phyloP scores from a whole-genome alignment of 495 filamentous ascomycete species.

The Neohortaea acidophila region DNA sequence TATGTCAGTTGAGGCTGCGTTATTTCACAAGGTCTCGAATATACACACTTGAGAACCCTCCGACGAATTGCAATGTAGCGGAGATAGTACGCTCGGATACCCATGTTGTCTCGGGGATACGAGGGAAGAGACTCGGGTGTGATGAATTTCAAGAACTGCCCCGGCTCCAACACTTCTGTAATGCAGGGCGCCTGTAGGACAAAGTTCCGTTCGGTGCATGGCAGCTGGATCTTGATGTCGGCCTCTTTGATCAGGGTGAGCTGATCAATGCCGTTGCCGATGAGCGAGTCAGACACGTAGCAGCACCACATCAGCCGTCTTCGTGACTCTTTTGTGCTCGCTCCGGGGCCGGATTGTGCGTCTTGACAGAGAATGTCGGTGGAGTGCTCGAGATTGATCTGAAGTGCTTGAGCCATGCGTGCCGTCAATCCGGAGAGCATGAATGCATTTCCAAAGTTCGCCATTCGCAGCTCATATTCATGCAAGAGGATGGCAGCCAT shows the following conservation, averaged over 20 bases:
- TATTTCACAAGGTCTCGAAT: too few relatives aligned
- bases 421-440: conserved; percentile 1
- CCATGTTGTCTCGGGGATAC: background rate
- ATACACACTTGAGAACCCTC: background rate
- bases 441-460: conserved; percentile 1
- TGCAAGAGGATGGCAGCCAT: background rate
- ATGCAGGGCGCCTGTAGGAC: background rate
- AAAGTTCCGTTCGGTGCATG: background rate
- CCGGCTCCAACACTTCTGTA: background rate
- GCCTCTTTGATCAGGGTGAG: conserved; percentile 1
- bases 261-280: conserved; percentile 1
- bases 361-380: background rate
- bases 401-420: background rate
- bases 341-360: background rate
- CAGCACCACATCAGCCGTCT: conserved; percentile 2
- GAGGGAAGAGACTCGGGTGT: background rate
- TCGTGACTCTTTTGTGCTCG: conserved; percentile 2
- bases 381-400: conserved; percentile 3
- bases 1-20: background rate
- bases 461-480: background rate
- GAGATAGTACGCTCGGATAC: background rate
- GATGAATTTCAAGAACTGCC: conserved; percentile 1
- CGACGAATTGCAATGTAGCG: background rate
- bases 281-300: background rate
- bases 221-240: conserved; percentile 2